Evolutionary conservation across 2,329 filamentous ascomycete species (phyloP).

Genomic region (Fusarium robinianum): DNA sequence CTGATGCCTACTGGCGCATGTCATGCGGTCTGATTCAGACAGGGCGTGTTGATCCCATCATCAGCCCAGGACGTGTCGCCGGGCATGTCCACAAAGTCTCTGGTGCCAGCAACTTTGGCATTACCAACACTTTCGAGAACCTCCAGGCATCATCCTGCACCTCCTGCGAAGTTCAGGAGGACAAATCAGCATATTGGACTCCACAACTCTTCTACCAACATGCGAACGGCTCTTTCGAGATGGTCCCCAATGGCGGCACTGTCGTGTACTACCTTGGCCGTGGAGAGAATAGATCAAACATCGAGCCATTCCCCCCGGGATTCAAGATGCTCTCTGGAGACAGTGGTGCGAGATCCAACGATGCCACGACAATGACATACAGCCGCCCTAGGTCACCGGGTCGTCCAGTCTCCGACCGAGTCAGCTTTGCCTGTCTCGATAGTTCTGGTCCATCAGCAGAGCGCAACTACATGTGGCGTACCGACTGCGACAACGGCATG

Average conservation of each 20-base stretch:
- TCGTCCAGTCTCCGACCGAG: conserved; percentile 25
- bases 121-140: conserved; percentile 16
- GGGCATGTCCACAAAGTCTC: conserved; percentile 32
- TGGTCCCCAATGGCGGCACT: conserved; percentile 31
- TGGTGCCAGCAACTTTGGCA: conserved; percentile 30
- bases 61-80: conserved; percentile 24
- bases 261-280: conserved; percentile 32
- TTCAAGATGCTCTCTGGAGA: conserved; percentile 32
- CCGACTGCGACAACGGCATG: conserved; percentile 31
- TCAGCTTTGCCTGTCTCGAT: conserved; percentile 33
- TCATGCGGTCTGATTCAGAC: conserved; percentile 32
- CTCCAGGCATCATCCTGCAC: conserved; percentile 30
- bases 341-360: conserved; percentile 18
- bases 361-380: conserved; percentile 30
- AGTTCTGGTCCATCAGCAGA: conserved; percentile 28
- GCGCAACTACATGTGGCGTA: conserved; percentile 30
- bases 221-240: conserved; percentile 28
- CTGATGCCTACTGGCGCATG: conserved; percentile 33
- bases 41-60: conserved; percentile 28
- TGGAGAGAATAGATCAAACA: conserved; percentile 30
- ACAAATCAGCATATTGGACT: conserved; percentile 35
- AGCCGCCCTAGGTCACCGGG: conserved; percentile 11
- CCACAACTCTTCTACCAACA: conserved; percentile 32
- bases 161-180: conserved; percentile 31
- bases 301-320: conserved; percentile 29